Conservation (phyloP, 2,329 filamentous ascomycete species). For the Aureobasidium leucospermi region DNA sequence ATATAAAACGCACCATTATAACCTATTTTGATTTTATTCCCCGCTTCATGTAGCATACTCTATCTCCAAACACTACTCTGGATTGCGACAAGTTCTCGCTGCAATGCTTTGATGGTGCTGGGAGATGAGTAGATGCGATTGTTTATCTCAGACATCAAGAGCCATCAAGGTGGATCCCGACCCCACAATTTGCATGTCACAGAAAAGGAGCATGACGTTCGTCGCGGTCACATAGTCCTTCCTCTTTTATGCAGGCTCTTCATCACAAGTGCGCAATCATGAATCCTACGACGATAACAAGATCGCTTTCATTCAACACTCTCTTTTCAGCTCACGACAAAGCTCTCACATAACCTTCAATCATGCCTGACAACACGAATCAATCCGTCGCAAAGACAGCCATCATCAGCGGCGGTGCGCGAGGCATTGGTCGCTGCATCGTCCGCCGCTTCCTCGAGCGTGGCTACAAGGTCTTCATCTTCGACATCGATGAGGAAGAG, state of each 20-base stretch:
- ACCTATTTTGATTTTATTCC: too few relatives aligned
- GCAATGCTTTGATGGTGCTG: too few relatives aligned
- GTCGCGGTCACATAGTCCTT: not conserved
- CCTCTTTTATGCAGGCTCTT: not conserved
- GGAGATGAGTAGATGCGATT: too few relatives aligned
- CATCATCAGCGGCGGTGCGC: slow-evolving; percentile 27
- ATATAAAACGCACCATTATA: too few relatives aligned
- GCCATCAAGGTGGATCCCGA: not conserved
- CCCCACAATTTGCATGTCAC: not conserved
- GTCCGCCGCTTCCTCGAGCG: slow-evolving; percentile 28
- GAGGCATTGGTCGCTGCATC: slow-evolving; percentile 30
- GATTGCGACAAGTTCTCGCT: too few relatives aligned
- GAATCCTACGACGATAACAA: not conserved
- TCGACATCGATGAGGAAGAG: slow-evolving; percentile 33
- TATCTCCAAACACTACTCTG: too few relatives aligned
- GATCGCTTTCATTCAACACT: too few relatives aligned
- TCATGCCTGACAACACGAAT: not conserved
- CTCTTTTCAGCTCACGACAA: not conserved
- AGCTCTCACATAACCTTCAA: not conserved
- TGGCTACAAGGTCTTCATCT: slow-evolving; percentile 33
- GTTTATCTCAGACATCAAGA: too few relatives aligned
- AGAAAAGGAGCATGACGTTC: not conserved
- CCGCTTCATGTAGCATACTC: too few relatives aligned
- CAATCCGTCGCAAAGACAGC: slow-evolving; percentile 11
- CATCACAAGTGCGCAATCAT: not conserved